These are phyloP conservation scores for Neoboletus brunneissimus DNA, from an alignment of 768 basidiomycete species.

Conservation along the genomic window DNA sequence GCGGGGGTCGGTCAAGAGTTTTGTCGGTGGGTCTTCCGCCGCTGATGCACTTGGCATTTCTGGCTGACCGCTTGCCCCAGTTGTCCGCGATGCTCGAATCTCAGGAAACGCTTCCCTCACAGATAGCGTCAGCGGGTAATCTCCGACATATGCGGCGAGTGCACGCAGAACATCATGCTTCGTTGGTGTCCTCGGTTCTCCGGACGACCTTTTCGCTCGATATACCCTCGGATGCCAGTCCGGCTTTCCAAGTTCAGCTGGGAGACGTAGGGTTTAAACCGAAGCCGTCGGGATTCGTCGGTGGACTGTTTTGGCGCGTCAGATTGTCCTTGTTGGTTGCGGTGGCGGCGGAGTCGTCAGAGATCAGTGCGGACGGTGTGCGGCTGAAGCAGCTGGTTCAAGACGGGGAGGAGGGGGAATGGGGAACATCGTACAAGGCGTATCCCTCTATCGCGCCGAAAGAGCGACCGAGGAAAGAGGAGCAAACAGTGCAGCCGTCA, in stretches of 20 bases:
- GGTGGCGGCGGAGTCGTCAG: constrained; percentile 49
- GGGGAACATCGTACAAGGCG: constrained; percentile 69
- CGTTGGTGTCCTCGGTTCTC: constrained; percentile 66
- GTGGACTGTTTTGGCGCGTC: constrained; percentile 91
- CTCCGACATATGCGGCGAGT: constrained; percentile 61
- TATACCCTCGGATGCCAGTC: constrained; percentile 89
- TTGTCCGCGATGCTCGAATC: constrained; percentile 87
- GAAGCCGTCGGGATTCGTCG: constrained; percentile 33
- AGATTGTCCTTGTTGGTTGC: constrained; percentile 83
- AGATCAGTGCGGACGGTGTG: constrained; percentile 48
- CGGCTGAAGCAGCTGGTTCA: constrained; percentile 50
- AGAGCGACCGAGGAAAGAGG: constrained; percentile 38
- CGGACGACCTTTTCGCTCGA: constrained; percentile 87
- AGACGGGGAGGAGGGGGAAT: constrained; percentile 63
- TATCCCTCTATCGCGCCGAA: constrained; percentile 56
- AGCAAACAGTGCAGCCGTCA: background rate
- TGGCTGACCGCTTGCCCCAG: constrained; percentile 38
- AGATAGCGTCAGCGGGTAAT: constrained; percentile 47
- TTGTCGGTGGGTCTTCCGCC: constrained; percentile 58
- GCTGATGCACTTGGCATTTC: background rate
- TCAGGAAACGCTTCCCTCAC: constrained; percentile 75
- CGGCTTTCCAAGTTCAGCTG: constrained; percentile 72
- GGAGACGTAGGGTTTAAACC: constrained; percentile 31
- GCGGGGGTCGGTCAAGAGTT: constrained; percentile 67
- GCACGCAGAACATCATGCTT: constrained; percentile 84